phyloP scores from a whole-genome alignment of 371 early-diverging fungal genomes.

The Thermomucor indicae-seudaticae region DNA sequence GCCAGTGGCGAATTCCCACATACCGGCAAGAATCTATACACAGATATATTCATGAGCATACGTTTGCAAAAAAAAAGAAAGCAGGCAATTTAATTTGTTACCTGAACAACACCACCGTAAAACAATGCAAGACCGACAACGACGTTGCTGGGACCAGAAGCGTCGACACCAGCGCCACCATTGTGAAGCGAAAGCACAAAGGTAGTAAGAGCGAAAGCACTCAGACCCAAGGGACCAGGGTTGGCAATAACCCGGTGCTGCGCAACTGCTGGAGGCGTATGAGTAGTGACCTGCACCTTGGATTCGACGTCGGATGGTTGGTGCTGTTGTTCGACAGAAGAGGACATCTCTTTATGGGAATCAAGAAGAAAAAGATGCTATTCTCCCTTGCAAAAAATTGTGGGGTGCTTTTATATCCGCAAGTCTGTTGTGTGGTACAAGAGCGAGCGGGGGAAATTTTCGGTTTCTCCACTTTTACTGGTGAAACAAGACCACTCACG shows the following conservation, averaged over 20 bases:
- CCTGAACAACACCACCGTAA: constrained; percentile 78
- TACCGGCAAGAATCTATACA: constrained; percentile 68
- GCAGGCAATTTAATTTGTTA: constrained; percentile 17
- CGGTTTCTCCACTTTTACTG: no score
- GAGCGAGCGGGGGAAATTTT: no score
- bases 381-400: no score
- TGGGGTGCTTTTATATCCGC: no score
- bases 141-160: constrained; percentile 50
- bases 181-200: constrained; percentile 68
- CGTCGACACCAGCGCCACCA: constrained; percentile 60
- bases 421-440: no score
- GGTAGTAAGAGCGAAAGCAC: constrained; percentile 73
- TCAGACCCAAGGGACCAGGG: constrained; percentile 74
- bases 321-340: no score
- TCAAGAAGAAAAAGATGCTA: no score
- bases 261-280: constrained; percentile 9
- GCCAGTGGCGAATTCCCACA: constrained; percentile 77
- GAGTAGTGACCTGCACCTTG: no score
- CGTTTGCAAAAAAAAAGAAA: background rate
- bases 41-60: constrained; percentile 1
- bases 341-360: no score
- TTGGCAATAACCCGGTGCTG: constrained; percentile 46
- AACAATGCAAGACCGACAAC: constrained; percentile 70
- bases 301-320: no score
- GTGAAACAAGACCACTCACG: no score